Evolutionary conservation across 1,139 yeast species (phyloP).

Genomic region (Yamadazyma jaroonii): DNA sequence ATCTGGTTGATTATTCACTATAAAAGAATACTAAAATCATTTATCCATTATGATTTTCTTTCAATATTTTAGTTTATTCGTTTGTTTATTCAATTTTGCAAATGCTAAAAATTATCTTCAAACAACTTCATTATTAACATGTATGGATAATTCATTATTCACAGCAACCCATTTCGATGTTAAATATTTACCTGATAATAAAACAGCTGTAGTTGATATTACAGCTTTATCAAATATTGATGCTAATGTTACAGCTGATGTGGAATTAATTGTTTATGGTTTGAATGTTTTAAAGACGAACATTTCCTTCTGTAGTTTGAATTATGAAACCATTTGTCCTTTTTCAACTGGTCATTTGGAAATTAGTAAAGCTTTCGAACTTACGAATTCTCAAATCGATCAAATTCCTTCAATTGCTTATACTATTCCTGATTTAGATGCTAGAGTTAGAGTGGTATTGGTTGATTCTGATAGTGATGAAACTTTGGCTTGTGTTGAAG

Average conservation of each 20-base stretch:
- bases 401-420: conserved; percentile 81
- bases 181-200: conserved; percentile 61
- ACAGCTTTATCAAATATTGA: conserved; percentile 76
- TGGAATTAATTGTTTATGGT: conserved; percentile 83
- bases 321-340: conserved; percentile 67
- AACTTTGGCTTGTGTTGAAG: conserved; percentile 86
- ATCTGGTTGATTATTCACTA: too few relatives aligned
- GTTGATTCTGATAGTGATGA: conserved; percentile 36
- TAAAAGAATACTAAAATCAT: neutral
- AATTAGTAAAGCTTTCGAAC: conserved; percentile 41
- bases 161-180: conserved; percentile 88
- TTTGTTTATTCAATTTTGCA: conserved; percentile 13
- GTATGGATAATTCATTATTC: conserved; percentile 88
- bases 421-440: conserved; percentile 92
- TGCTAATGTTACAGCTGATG: conserved; percentile 66
- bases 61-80: conserved; percentile 3
- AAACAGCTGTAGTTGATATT: conserved; percentile 61
- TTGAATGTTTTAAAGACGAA: conserved; percentile 55
- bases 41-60: conserved; percentile 6
- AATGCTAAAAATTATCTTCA: conserved; percentile 32
- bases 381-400: conserved; percentile 42
- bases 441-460: conserved; percentile 75
- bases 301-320: conserved; percentile 62
- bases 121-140: conserved; percentile 80
- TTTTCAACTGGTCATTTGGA: conserved; percentile 84